phyloP scores from a whole-genome alignment of 129 eudicot genomes.

The Kitagawia praeruptora region DNA sequence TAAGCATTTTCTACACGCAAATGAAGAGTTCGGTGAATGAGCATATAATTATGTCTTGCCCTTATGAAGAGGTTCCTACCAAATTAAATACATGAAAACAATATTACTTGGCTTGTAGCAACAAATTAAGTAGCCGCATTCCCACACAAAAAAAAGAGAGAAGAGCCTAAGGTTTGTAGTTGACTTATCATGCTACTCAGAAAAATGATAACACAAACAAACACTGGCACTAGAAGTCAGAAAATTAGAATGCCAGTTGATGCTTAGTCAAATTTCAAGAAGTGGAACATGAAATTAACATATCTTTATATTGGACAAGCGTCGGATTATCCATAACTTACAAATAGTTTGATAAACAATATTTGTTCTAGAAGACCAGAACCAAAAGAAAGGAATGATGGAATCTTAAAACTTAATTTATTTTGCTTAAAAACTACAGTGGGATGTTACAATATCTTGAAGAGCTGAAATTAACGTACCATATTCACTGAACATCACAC shows the following conservation, averaged over 20 bases:
- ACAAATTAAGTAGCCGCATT: neutral
- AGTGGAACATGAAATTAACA: neutral
- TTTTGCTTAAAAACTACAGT: neutral
- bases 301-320: neutral
- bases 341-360: neutral
- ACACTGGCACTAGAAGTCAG: neutral
- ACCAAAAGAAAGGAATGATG: neutral
- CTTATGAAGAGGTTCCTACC: neutral
- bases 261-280: neutral
- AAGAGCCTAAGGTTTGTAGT: neutral
- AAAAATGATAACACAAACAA: neutral
- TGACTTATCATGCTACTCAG: neutral
- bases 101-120: neutral
- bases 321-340: neutral
- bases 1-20: neutral
- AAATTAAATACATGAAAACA: neutral
- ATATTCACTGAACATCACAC: slow-evolving; percentile 55
- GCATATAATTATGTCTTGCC: neutral
- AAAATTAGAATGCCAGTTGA: neutral
- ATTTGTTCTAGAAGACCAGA: neutral
- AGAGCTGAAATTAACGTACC: slow-evolving; percentile 32
- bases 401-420: neutral
- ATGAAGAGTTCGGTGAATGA: too few species aligned
- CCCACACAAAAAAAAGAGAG: neutral
- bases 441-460: neutral